Conservation (phyloP, 495 filamentous ascomycete species). For the Viridothelium virens region DNA sequence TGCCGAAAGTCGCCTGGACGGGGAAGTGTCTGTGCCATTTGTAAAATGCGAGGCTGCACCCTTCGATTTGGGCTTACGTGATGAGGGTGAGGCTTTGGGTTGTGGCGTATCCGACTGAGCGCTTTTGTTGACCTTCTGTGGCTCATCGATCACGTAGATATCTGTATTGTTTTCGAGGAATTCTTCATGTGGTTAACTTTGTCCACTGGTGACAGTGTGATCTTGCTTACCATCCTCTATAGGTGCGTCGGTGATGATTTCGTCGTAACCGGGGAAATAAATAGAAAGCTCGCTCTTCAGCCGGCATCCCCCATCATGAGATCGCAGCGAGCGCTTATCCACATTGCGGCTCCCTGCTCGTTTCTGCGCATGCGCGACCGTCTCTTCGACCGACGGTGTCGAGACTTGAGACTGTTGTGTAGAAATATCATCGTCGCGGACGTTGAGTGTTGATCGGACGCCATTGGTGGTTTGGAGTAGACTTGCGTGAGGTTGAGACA, state of each 20-base stretch:
- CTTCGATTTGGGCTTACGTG: conserved; percentile 27
- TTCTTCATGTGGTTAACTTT: conserved; percentile 36
- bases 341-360: conserved; percentile 13
- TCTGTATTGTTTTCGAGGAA: conserved; percentile 53
- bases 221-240: conserved; percentile 60
- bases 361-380: conserved; percentile 1
- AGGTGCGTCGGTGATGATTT: conserved; percentile 73
- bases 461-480: conserved; percentile 34
- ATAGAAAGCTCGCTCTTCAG: conserved; percentile 80
- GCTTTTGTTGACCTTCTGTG: conserved; percentile 28
- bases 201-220: background rate
- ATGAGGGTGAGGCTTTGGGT: conserved; percentile 15
- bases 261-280: conserved; percentile 88
- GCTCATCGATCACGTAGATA: conserved; percentile 48
- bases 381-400: conserved; percentile 8
- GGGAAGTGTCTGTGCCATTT: background rate
- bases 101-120: conserved; percentile 12
- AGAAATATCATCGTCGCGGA: conserved; percentile 26
- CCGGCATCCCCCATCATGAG: conserved; percentile 44
- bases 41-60: background rate
- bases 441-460: conserved; percentile 23
- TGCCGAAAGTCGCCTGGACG: conserved; percentile 34
- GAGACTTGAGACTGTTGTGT: conserved; percentile 15
- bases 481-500: conserved; percentile 30
- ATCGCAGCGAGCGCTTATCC: conserved; percentile 38